Evolutionary conservation across 306 rosid species (phyloP).

Genomic region (Senna siamea): DNA sequence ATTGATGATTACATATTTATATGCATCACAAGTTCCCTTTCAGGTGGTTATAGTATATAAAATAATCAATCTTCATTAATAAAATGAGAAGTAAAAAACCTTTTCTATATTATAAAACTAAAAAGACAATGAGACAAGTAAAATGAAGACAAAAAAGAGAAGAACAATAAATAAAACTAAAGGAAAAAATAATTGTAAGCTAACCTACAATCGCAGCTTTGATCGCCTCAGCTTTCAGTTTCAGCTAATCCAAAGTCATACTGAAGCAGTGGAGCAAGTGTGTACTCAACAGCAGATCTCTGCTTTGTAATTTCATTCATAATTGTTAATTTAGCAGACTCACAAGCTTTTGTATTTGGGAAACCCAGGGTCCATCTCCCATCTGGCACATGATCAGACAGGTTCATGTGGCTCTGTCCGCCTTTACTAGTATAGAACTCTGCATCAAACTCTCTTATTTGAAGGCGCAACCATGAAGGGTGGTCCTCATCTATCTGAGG

Average conservation of each 20-base stretch:
- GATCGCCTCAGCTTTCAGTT: conserved; percentile 42
- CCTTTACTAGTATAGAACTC: conserved; percentile 43
- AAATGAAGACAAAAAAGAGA: neutral
- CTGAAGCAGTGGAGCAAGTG: conserved; percentile 67
- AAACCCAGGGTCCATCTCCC: conserved; percentile 92
- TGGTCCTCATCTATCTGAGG: conserved; percentile 67
- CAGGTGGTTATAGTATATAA: conserved; percentile 11
- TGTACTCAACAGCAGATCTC: conserved; percentile 64
- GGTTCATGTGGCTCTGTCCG: conserved; percentile 43
- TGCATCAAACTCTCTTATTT: conserved; percentile 72
- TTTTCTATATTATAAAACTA: conserved; percentile 23
- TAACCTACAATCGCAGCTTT: conserved; percentile 40
- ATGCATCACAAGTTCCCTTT: conserved; percentile 30
- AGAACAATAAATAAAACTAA: neutral
- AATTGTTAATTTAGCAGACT: conserved; percentile 60
- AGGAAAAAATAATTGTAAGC: conserved; percentile 21
- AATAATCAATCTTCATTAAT: conserved; percentile 28
- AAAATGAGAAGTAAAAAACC: conserved; percentile 22
- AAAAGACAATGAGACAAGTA: conserved; percentile 13
- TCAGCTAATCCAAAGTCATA: conserved; percentile 45
- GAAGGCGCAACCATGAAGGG: conserved; percentile 81
- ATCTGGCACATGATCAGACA: conserved; percentile 53
- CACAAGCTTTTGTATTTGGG: conserved; percentile 62
- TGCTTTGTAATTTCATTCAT: conserved; percentile 65
- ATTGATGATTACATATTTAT: conserved; percentile 31